These are phyloP conservation scores for Fusarium temperatum DNA, from an alignment of 2,329 filamentous ascomycete genomes.

Conservation along the genomic window DNA sequence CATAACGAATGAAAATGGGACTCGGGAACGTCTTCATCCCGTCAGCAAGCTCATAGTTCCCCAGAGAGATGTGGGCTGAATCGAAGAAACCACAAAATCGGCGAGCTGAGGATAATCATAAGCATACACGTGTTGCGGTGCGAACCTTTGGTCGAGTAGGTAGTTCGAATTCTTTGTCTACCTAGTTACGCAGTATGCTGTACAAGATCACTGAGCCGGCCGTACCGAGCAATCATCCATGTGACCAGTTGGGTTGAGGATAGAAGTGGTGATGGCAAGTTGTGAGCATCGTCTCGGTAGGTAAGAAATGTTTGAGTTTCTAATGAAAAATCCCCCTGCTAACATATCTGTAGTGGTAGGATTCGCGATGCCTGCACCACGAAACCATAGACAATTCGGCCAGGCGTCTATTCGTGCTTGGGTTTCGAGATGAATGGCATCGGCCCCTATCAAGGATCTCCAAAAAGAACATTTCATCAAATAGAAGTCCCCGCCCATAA, in stretches of 20 bases:
- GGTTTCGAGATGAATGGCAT: slow-evolving; percentile 12
- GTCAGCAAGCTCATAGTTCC: background rate
- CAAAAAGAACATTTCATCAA: background rate
- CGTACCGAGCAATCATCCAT: background rate
- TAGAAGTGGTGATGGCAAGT: background rate
- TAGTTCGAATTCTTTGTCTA: background rate
- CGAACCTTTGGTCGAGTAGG: background rate
- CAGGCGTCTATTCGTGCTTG: slow-evolving; percentile 4
- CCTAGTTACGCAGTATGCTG: background rate
- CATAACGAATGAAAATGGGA: background rate
- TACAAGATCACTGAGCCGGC: background rate
- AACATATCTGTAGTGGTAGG: background rate
- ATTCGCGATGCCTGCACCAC: slow-evolving; percentile 5
- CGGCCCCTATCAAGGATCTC: slow-evolving; percentile 12
- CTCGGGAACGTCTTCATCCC: no score
- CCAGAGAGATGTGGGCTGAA: background rate
- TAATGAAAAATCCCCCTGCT: background rate
- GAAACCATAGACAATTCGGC: background rate
- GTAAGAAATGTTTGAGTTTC: background rate
- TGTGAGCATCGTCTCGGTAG: background rate
- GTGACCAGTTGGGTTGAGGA: background rate
- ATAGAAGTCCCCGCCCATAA: no score
- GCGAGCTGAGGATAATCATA: background rate
- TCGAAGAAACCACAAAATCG: background rate
- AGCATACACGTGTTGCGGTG: background rate